Conservation (phyloP, 1,284 basidiomycete genomes). For the Pyrrhoderma lamaoense region DNA sequence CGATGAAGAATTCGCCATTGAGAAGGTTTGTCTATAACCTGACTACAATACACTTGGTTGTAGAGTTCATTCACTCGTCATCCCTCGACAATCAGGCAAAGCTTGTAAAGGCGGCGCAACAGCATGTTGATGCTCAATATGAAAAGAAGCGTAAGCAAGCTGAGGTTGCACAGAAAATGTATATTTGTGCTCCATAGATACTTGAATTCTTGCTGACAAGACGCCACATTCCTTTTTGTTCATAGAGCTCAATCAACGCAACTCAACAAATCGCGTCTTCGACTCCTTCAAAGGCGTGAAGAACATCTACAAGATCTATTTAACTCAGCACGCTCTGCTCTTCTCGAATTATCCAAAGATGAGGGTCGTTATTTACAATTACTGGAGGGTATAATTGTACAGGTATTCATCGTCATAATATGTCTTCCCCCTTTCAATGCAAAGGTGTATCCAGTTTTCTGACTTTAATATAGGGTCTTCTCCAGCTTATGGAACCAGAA, state of each 20-base stretch:
- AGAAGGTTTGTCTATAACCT: constrained; percentile 60
- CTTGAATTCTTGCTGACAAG: neutral
- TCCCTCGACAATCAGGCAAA: constrained; percentile 57
- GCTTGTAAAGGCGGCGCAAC: constrained; percentile 90
- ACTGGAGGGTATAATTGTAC: constrained; percentile 75
- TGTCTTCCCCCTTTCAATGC: constrained; percentile 18
- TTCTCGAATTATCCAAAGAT: constrained; percentile 60
- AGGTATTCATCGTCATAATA: constrained; percentile 37
- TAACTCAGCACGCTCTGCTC: constrained; percentile 59
- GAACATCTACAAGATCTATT: constrained; percentile 91
- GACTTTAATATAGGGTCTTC: constrained; percentile 39
- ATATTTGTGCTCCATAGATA: constrained; percentile 13
- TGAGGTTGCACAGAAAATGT: constrained; percentile 95
- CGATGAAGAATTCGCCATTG: constrained; percentile 95
- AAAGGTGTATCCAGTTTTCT: constrained; percentile 25
- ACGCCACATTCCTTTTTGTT: constrained; percentile 8
- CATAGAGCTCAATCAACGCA: constrained; percentile 88
- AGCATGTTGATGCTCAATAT: constrained; percentile 84
- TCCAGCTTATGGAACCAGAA: constrained; percentile 62
- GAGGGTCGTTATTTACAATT: constrained; percentile 70
- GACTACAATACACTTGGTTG: too few relatives aligned
- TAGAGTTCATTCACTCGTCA: too few relatives aligned
- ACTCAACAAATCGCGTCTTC: constrained; percentile 93
- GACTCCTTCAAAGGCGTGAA: constrained; percentile 86
- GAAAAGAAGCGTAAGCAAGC: constrained; percentile 93